Conservation (phyloP, 306 rosid genomes). For the Acmispon strigosus region DNA sequence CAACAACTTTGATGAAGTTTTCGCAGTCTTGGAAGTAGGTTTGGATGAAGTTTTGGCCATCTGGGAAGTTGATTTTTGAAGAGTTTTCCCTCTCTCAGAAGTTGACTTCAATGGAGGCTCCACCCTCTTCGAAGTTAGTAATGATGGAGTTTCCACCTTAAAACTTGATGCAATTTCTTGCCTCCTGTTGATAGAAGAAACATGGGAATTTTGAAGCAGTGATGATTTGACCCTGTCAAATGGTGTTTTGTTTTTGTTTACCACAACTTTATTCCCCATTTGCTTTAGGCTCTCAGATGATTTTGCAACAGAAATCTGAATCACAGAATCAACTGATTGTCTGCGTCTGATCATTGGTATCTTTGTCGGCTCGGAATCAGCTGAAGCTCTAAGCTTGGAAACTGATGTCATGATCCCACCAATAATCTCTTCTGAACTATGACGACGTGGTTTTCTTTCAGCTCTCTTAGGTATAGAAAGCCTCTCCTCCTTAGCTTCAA, state of each 20-base stretch:
- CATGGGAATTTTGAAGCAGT: background rate
- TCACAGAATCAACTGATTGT: background rate
- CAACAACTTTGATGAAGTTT: slow-evolving; percentile 26
- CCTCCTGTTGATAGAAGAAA: slow-evolving; percentile 18
- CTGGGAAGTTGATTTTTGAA: background rate
- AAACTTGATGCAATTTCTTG: slow-evolving; percentile 10
- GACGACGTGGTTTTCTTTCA: slow-evolving; percentile 21
- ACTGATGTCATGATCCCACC: background rate
- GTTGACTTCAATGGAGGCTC: slow-evolving; percentile 17
- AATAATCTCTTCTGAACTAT: background rate
- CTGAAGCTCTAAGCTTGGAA: slow-evolving; percentile 17
- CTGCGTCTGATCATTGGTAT: slow-evolving; percentile 18
- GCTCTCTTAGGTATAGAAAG: slow-evolving; percentile 28
- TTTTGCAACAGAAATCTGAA: too few relatives aligned
- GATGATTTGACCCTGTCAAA: slow-evolving; percentile 25
- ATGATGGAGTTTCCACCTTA: slow-evolving; percentile 12
- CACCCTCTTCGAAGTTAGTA: background rate
- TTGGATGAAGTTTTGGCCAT: slow-evolving; percentile 3
- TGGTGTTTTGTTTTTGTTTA: slow-evolving; percentile 27
- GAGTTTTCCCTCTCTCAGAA: background rate
- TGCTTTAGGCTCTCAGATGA: slow-evolving; percentile 17
- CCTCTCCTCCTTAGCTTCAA: slow-evolving; percentile 32
- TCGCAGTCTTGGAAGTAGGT: slow-evolving; percentile 12
- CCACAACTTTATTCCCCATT: slow-evolving; percentile 16
- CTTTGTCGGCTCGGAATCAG: slow-evolving; percentile 31